Evolutionary conservation across 106 monocot species (phyloP).

Genomic region (Ottelia alismoides): DNA sequence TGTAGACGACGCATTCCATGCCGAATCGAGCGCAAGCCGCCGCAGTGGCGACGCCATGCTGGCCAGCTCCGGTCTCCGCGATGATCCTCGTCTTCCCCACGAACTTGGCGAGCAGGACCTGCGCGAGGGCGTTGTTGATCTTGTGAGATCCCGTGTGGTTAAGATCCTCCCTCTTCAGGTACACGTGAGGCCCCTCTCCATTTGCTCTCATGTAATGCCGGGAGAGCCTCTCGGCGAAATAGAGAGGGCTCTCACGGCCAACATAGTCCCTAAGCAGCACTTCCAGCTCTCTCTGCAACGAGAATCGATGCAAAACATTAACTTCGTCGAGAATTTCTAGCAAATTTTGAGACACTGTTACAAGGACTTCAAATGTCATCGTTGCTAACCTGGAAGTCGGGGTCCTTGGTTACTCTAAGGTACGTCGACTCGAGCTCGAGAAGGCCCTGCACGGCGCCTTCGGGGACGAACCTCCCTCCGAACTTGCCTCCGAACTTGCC

Average conservation of each 20-base stretch:
- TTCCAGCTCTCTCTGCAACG: constrained; percentile 33
- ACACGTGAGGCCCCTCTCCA: constrained; percentile 43
- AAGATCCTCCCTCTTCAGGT: too few relatives aligned
- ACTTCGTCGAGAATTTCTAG: too few relatives aligned
- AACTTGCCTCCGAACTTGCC: too few relatives aligned
- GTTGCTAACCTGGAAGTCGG: too few relatives aligned
- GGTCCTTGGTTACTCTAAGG: too few relatives aligned
- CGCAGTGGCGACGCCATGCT: constrained; percentile 52
- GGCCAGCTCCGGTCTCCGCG: constrained; percentile 54
- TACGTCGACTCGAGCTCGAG: too few relatives aligned
- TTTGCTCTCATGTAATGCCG: constrained; percentile 28
- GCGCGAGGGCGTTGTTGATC: constrained; percentile 52
- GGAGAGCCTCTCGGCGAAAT: constrained; percentile 47
- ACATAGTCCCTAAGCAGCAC: constrained; percentile 46
- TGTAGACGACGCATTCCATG: constrained; percentile 36
- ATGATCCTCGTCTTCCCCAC: constrained; percentile 45
- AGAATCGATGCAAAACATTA: too few relatives aligned
- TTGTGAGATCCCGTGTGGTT: constrained; percentile 45
- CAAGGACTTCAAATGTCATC: too few relatives aligned
- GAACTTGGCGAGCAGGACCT: constrained; percentile 39
- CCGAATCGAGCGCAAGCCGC: constrained; percentile 47
- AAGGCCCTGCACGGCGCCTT: too few relatives aligned
- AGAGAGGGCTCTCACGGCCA: constrained; percentile 45
- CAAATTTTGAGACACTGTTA: too few relatives aligned
- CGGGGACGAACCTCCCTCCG: too few relatives aligned